A percentile compares a stretch with the other conserved stretches of the same genome.
These are phyloP conservation scores for Aspergillus olivimuriae DNA, from an alignment of 495 filamentous ascomycete genomes.

Conservation along the genomic window DNA sequence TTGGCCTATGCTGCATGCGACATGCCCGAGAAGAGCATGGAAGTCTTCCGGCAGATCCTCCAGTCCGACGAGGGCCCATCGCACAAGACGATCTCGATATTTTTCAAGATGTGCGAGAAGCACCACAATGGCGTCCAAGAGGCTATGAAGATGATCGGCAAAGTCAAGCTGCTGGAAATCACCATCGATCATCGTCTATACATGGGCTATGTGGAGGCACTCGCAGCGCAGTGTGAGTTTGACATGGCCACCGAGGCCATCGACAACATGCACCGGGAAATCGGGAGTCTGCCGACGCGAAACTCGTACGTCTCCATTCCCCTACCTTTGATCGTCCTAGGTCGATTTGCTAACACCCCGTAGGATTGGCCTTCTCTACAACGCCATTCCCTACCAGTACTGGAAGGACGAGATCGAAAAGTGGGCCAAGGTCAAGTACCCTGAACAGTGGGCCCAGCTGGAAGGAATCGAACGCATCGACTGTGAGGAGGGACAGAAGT, in stretches of 20 bases:
- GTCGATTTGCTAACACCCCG: too few relatives aligned
- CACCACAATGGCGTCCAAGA: conserved; percentile 53
- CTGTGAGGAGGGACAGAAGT: conserved; percentile 31
- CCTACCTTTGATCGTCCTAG: too few relatives aligned
- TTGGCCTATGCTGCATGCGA: conserved; percentile 69
- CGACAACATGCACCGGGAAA: conserved; percentile 54
- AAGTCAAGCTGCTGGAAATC: conserved; percentile 68
- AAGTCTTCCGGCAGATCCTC: conserved; percentile 77
- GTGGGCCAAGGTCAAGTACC: conserved; percentile 64
- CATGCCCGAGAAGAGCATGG: conserved; percentile 54
- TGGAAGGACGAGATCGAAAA: conserved; percentile 61
- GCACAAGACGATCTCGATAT: conserved; percentile 67
- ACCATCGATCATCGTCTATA: conserved; percentile 66
- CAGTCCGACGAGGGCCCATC: conserved; percentile 74
- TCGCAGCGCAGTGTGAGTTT: conserved; percentile 63
- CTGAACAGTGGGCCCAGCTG: conserved; percentile 60
- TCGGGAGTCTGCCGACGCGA: conserved; percentile 56
- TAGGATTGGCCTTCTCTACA: conserved; percentile 71
- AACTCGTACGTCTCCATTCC: conserved; percentile 62
- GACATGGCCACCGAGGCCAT: conserved; percentile 59
- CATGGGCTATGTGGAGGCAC: conserved; percentile 63
- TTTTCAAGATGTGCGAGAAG: conserved; percentile 68
- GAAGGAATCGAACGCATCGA: conserved; percentile 25
- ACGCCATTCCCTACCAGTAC: conserved; percentile 53
- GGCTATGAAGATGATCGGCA: conserved; percentile 68